Evolutionary conservation across 2,329 filamentous ascomycete genomes (phyloP).

Genomic region (Phialophora verrucosa): DNA sequence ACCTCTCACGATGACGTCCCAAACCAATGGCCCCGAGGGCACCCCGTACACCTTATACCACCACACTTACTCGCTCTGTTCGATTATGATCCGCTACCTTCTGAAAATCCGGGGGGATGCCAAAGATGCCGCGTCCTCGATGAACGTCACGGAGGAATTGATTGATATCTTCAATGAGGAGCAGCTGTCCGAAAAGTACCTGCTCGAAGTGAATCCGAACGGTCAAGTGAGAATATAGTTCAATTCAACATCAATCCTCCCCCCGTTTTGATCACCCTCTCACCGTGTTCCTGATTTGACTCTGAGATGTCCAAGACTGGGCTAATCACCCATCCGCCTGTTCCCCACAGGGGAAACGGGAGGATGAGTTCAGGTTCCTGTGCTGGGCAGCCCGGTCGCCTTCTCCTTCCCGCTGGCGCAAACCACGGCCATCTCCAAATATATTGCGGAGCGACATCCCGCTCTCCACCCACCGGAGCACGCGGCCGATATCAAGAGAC

Average conservation of each 20-base stretch:
- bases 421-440: slow-evolving; percentile 8
- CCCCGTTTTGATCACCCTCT: background rate
- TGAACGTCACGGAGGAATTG: slow-evolving; percentile 5
- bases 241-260: background rate
- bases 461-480: slow-evolving; percentile 10
- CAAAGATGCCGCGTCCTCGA: background rate
- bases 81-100: slow-evolving; percentile 11
- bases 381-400: slow-evolving; percentile 1
- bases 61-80: slow-evolving; percentile 11
- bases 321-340: slow-evolving; percentile 5
- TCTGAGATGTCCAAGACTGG: slow-evolving; percentile 7
- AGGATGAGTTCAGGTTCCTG: slow-evolving; percentile 11
- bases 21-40: slow-evolving; percentile 8
- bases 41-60: slow-evolving; percentile 11
- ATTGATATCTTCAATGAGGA: slow-evolving; percentile 13
- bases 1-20: slow-evolving; percentile 12
- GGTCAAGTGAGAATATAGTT: slow-evolving; percentile 8
- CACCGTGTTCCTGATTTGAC: slow-evolving; percentile 6
- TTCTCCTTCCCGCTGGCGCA: slow-evolving; percentile 14
- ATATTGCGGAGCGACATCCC: slow-evolving; percentile 9
- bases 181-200: slow-evolving; percentile 2
- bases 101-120: slow-evolving; percentile 6
- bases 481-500: slow-evolving; percentile 2
- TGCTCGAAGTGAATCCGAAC: slow-evolving; percentile 14
- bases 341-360: background rate